Base-by-base conservation (phyloP, 768 basidiomycete genomes). In the Lentinula detonsa region DNA sequence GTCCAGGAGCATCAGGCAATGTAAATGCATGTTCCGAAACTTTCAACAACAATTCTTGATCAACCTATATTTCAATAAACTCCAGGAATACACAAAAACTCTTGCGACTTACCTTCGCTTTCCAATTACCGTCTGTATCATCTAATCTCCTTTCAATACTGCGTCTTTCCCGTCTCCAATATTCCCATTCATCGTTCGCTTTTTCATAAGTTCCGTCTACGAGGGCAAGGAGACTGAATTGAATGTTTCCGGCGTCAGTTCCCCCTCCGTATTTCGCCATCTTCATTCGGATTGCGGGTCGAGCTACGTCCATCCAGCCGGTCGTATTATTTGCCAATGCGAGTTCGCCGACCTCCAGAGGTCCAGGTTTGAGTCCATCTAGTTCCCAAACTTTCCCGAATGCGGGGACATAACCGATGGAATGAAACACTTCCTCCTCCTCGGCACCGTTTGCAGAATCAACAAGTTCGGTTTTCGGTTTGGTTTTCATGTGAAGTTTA, bases 311-410 rank as follows among this genome's bases (percentile, higher is more conserved):
- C 78, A 85, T 84, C 86, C 86, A 88, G 0, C 65, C 69, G n/a
- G 37, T 8, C 18, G 48, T 28, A 42, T 21, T 31, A 23, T 39
- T 18, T 37, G 15, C 31, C n/a, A 49, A 60, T 31, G 33, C 5
- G n/a, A 85, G 67, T 65, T 85, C 85, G 42, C 85, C 85, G 23
- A 87, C 85, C 68, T 86, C 85, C 8, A 88, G 72, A 5, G 86
- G 85, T 0, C 83, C 85, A 1, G 80, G 75, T 61, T 84, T 84
- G 58, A 87, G 76, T 11, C 86, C 85, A 66, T 87, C 84, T 56
- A 88, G 78, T 69, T 88, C 85, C 85, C 85, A 88, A n/a, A 86
- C 85, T 64, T 85, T 84, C 7, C 84, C 85, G 65, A 78, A 72
- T 1, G 78, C 80, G 4, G 84, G 85, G 37, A 86, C 82, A 65